Conservation (phyloP, 306 rosid genomes). For the Rubus parviflorus region DNA sequence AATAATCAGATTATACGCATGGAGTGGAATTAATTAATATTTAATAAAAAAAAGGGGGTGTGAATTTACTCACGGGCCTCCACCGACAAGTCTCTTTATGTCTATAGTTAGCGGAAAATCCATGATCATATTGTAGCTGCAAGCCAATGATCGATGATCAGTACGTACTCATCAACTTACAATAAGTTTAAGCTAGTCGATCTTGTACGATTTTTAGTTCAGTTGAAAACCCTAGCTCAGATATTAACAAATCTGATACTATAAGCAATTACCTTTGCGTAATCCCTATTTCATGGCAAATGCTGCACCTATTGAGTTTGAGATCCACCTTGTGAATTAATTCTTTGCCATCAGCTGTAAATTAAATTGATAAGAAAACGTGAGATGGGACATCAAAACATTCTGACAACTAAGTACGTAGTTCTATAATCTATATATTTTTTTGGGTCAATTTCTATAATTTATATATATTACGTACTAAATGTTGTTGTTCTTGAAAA, state of each 20-base stretch:
- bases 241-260: neutral
- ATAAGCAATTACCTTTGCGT: conserved; percentile 48
- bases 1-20: too few relatives aligned
- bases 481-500: neutral
- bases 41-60: neutral
- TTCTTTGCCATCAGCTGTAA: conserved; percentile 61
- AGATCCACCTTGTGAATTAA: conserved; percentile 58
- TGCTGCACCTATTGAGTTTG: conserved; percentile 45
- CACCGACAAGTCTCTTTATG: conserved; percentile 46
- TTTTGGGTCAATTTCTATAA: too few relatives aligned
- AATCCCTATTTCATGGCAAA: conserved; percentile 67
- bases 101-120: conserved; percentile 68
- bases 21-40: too few relatives aligned
- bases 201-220: neutral
- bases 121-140: conserved; percentile 66
- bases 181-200: neutral
- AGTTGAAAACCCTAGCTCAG: neutral
- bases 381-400: neutral
- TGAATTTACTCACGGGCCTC: conserved; percentile 59
- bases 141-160: neutral
- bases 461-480: neutral
- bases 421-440: neutral
- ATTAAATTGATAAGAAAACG: neutral
- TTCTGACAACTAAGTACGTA: neutral
- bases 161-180: neutral